Evolutionary conservation across 768 basidiomycete species (phyloP).

Genomic region (Sistotremastrum suecicum): DNA sequence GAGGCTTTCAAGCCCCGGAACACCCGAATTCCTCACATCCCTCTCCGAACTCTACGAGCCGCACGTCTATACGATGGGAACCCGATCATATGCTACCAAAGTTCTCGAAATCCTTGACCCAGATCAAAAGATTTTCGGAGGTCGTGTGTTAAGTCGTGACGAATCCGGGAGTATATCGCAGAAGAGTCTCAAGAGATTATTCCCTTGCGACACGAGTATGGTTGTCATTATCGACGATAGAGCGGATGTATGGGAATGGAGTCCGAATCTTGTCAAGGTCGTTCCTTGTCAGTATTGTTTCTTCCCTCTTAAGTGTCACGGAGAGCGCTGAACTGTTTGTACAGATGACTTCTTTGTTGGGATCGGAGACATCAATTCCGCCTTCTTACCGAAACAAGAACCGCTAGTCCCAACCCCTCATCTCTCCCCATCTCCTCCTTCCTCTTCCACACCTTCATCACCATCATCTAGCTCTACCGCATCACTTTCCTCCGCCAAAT

Average conservation of each 20-base stretch:
- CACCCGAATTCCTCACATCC: conserved; percentile 59
- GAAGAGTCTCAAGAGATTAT: conserved; percentile 83
- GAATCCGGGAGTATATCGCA: conserved; percentile 95
- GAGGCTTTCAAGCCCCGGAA: conserved; percentile 48
- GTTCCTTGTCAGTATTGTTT: conserved; percentile 65
- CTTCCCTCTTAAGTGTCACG: not conserved
- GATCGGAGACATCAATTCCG: conserved; percentile 95
- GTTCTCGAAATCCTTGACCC: conserved; percentile 94
- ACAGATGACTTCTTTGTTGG: conserved; percentile 96
- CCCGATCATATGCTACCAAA: conserved; percentile 89
- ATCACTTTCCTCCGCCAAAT: no score
- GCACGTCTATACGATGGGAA: conserved; percentile 99
- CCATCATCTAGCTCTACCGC: not conserved
- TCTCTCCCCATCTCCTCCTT: conserved; percentile 13
- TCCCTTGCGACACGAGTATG: conserved; percentile 97
- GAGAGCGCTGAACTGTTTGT: conserved; percentile 9
- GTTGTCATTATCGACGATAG: conserved; percentile 99
- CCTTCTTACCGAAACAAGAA: conserved; percentile 75
- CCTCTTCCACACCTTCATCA: conserved; percentile 7
- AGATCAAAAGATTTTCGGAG: conserved; percentile 69
- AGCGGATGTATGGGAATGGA: conserved; percentile 97
- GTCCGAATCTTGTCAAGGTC: conserved; percentile 92
- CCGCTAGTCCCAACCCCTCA: conserved; percentile 24
- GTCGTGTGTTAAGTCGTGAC: conserved; percentile 80
- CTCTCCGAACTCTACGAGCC: conserved; percentile 82